A percentile compares a stretch with the other conserved stretches of the same genome.
Conservation (phyloP, 768 basidiomycete genomes). For the Suillus decipiens region DNA sequence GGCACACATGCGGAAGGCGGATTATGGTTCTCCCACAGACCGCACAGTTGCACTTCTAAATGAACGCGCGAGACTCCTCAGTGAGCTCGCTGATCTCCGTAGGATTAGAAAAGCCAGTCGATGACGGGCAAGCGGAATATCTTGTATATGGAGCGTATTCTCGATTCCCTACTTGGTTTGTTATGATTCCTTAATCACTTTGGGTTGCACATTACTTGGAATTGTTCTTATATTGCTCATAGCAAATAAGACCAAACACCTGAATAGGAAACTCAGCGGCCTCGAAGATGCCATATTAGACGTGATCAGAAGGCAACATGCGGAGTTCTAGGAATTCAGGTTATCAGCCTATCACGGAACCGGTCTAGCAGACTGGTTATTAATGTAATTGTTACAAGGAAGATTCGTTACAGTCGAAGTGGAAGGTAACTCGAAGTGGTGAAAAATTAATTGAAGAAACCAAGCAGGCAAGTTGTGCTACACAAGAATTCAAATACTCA, state of each 20-base stretch:
- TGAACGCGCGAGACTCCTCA: conserved; percentile 57
- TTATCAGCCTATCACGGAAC: background rate
- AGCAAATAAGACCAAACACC: background rate
- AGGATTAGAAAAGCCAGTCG: conserved; percentile 20
- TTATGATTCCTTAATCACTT: background rate
- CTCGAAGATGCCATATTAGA: background rate
- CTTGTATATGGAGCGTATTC: background rate
- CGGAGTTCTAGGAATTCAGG: background rate
- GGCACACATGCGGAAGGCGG: conserved; percentile 1
- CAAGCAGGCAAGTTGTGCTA: background rate
- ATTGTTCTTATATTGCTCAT: no score
- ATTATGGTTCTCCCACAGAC: conserved; percentile 40
- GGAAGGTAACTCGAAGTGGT: background rate
- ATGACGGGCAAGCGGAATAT: background rate
- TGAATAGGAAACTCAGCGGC: background rate
- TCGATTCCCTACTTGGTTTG: background rate
- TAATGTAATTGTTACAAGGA: background rate
- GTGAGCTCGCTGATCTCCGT: conserved; percentile 52
- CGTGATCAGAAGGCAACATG: background rate
- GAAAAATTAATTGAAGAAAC: background rate
- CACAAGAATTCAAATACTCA: background rate
- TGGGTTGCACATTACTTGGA: no score
- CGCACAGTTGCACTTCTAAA: conserved; percentile 54
- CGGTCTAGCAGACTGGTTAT: no score
- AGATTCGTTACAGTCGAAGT: background rate